phyloP scores from a whole-genome alignment of 345 rosid species.

The Melastoma malabathricum region DNA sequence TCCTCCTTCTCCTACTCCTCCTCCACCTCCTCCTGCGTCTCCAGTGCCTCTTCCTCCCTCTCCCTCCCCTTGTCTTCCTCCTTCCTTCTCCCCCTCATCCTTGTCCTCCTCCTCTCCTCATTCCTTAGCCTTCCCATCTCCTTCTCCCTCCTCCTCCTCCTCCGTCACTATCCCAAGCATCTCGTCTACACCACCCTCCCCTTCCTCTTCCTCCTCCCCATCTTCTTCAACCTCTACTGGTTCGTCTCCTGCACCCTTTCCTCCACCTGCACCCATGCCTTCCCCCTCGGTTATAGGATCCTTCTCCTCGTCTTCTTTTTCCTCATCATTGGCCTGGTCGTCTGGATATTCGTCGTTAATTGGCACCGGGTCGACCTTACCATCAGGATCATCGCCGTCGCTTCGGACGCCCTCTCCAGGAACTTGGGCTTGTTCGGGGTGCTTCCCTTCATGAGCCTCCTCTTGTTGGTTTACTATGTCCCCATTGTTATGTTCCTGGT shows the following conservation, averaged over 20 bases:
- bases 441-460: conserved; percentile 47
- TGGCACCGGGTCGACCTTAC: conserved; percentile 81
- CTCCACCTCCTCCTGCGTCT: conserved; percentile 8
- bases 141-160: conserved; percentile 46
- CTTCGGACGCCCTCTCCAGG: conserved; percentile 64
- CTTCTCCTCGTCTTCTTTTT: conserved; percentile 54
- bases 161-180: conserved; percentile 76
- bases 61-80: conserved; percentile 14
- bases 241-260: conserved; percentile 72
- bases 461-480: conserved; percentile 45
- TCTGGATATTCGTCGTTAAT: conserved; percentile 71
- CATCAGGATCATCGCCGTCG: conserved; percentile 53
- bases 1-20: conserved; percentile 37
- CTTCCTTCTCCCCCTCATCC: conserved; percentile 33
- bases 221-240: conserved; percentile 76
- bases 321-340: conserved; percentile 48
- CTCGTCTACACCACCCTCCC: conserved; percentile 70
- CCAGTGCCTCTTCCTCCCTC: background rate
- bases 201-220: conserved; percentile 52
- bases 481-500: conserved; percentile 75
- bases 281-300: conserved; percentile 62
- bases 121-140: conserved; percentile 63
- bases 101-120: conserved; percentile 56
- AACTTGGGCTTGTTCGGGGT: conserved; percentile 59
- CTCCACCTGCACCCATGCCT: conserved; percentile 48